Base-by-base conservation (phyloP, 2,329 filamentous ascomycete species). In the Fusarium cicatricum region DNA sequence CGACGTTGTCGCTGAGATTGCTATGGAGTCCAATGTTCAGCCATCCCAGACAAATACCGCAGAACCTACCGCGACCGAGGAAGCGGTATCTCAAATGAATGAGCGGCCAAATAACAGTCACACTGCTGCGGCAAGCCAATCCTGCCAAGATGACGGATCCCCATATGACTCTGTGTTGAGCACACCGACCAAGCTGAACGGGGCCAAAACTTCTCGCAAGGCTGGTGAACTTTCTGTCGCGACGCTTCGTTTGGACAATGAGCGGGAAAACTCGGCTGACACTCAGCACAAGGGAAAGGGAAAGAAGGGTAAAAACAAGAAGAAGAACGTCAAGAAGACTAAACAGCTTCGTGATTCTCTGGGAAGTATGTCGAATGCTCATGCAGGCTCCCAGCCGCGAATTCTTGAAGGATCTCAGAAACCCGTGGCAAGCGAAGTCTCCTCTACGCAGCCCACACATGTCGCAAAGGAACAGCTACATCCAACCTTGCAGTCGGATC, bases 251-350 rank as follows among this genome's bases (percentile, higher is more conserved):
- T 14, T 17, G 12, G 42, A 29, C 10, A 32, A 36, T 16, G 38
- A 33, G n/a, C 17, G n/a, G 21, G 40, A 47, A 10, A 14, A n/a
- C 4, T 17, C 9, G 21, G 48, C 45, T 14, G 52, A 39, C 9
- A 15, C 33, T 16, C 60, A 55, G n/a, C 21, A 40, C 15, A 40
- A 57, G 48, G 37, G 26, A 6, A 49, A 57, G 51, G 28, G 38
- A 10, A 66, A 56, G 42, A 71, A 65, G 21, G 60, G 60, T n/a
- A 63, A 61, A n/a, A 50, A 56, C 31, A 70, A 63, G 47, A 71
- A 67, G 41, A 72, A 62, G 34, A 32, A n/a, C 10, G 7, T 4
- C 23, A 32, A 32, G 29, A 69, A 62, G 52, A 29, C 36, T 19
- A 65, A 60, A 32, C 49, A 65, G 29, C 33, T 15, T 17, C 21